Conservation (phyloP, 805 yeast genomes). For the Nakazawaea peltata region DNA sequence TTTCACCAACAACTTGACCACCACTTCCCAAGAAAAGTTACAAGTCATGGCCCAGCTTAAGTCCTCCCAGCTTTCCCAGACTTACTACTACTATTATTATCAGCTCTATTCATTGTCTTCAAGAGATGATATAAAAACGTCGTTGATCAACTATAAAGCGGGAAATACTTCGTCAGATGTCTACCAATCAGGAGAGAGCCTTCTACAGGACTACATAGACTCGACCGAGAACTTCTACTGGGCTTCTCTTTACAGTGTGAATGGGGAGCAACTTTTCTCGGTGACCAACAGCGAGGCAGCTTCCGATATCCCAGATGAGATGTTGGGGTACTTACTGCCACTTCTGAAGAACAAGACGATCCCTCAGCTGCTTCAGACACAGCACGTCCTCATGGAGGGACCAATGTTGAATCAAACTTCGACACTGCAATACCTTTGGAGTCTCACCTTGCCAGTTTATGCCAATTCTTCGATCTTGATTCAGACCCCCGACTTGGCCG, state of each 20-base stretch:
- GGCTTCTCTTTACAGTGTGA: conserved; percentile 61
- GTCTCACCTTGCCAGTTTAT: conserved; percentile 71
- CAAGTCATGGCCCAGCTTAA: conserved; percentile 76
- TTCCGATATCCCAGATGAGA: conserved; percentile 19
- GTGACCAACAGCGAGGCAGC: conserved; percentile 26
- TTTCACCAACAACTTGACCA: conserved; percentile 54
- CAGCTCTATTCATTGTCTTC: conserved; percentile 61
- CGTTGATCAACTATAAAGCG: conserved; percentile 57
- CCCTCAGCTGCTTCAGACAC: conserved; percentile 32
- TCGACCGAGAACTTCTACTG: conserved; percentile 56
- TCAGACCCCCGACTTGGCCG: conserved; percentile 51
- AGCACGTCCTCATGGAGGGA: conserved; percentile 52
- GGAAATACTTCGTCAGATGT: conserved; percentile 56
- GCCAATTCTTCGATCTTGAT: conserved; percentile 65
- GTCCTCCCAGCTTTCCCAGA: conserved; percentile 70
- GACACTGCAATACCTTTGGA: conserved; percentile 43
- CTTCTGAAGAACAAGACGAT: conserved; percentile 35
- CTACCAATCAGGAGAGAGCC: conserved; percentile 36
- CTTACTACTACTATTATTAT: conserved; percentile 52
- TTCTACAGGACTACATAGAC: conserved; percentile 53
- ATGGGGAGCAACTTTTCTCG: conserved; percentile 36
- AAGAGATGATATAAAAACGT: conserved; percentile 49
- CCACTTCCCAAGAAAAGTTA: conserved; percentile 61
- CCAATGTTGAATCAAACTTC: conserved; percentile 42
- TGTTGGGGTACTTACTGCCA: conserved; percentile 38